These are phyloP conservation scores for Euphorbia celastroides DNA, from an alignment of 441 rosid species.

Conservation along the genomic window DNA sequence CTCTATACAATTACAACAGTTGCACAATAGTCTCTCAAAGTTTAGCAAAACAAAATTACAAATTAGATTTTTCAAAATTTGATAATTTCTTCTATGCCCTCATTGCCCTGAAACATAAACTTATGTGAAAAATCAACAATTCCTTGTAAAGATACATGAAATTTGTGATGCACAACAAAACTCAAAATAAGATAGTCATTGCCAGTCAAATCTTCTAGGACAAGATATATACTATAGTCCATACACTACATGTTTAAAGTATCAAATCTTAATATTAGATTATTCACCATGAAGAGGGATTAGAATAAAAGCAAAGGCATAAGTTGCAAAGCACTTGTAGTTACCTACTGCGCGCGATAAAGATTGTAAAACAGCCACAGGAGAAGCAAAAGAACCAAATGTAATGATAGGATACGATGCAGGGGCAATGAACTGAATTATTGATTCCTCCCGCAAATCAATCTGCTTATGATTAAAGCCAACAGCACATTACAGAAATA, in stretches of 20 bases:
- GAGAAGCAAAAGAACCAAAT: conserved; percentile 85
- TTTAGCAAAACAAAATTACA: too few species aligned
- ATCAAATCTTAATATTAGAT: neutral
- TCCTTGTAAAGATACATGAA: too few species aligned
- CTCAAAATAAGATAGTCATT: neutral
- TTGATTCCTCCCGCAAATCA: conserved; percentile 70
- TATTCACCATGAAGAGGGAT: neutral
- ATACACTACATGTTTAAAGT: neutral
- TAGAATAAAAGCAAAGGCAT: neutral
- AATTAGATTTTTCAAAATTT: too few species aligned
- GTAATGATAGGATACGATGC: conserved; percentile 74
- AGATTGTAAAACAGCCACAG: conserved; percentile 66
- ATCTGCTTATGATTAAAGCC: conserved; percentile 44
- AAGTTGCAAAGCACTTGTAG: conserved; percentile 13
- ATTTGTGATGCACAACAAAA: too few species aligned
- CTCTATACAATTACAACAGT: too few species aligned
- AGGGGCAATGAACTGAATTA: conserved; percentile 45
- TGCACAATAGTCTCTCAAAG: too few species aligned
- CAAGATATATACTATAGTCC: neutral
- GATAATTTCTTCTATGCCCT: too few species aligned
- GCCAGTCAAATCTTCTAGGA: neutral
- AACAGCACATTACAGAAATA: conserved; percentile 9
- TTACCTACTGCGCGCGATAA: conserved; percentile 84
- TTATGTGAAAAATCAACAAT: too few species aligned
- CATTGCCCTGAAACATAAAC: too few species aligned